Percentiles rank a stretch among this genome's conserved stretches.
phyloP scores from a whole-genome alignment of 1,139 yeast species.

The Diutina siamensis region DNA sequence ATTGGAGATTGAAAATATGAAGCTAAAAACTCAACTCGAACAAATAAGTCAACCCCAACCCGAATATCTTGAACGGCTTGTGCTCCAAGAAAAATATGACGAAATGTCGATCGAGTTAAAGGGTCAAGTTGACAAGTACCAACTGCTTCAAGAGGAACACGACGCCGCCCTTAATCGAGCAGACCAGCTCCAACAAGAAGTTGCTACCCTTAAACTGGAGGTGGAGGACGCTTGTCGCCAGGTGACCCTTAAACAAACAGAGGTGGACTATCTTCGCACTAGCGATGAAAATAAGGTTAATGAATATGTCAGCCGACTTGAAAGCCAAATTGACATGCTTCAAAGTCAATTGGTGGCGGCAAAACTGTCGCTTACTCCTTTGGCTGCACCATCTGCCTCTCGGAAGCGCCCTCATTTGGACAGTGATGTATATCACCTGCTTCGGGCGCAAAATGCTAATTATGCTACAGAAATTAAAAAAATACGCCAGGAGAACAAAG shows the following conservation, averaged over 20 bases:
- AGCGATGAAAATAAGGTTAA: slow-evolving; percentile 10
- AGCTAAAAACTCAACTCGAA: slow-evolving; percentile 19
- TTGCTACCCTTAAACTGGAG: slow-evolving; percentile 12
- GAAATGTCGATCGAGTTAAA: slow-evolving; percentile 10
- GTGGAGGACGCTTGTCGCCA: slow-evolving; percentile 6
- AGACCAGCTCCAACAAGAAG: slow-evolving; percentile 12
- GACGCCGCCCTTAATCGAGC: no score
- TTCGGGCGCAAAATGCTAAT: slow-evolving; percentile 33
- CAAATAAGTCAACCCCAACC: slow-evolving; percentile 9
- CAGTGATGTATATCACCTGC: slow-evolving; percentile 6
- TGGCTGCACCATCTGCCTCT: slow-evolving; percentile 13
- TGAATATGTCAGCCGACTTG: not conserved
- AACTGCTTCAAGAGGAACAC: not conserved
- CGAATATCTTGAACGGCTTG: slow-evolving; percentile 11
- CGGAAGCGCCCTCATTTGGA: slow-evolving; percentile 17
- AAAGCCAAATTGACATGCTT: not conserved
- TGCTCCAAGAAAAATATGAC: slow-evolving; percentile 14
- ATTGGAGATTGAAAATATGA: slow-evolving; percentile 26
- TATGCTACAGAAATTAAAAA: slow-evolving; percentile 27
- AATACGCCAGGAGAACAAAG: slow-evolving; percentile 21
- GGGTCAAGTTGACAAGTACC: slow-evolving; percentile 6
- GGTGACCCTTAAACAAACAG: slow-evolving; percentile 13
- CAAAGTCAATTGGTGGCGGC: slow-evolving; percentile 1
- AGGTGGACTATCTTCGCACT: slow-evolving; percentile 32
- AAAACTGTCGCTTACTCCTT: slow-evolving; percentile 11